Evolutionary conservation across 768 basidiomycete genomes (phyloP).

Genomic region (Amanita thiersii): DNA sequence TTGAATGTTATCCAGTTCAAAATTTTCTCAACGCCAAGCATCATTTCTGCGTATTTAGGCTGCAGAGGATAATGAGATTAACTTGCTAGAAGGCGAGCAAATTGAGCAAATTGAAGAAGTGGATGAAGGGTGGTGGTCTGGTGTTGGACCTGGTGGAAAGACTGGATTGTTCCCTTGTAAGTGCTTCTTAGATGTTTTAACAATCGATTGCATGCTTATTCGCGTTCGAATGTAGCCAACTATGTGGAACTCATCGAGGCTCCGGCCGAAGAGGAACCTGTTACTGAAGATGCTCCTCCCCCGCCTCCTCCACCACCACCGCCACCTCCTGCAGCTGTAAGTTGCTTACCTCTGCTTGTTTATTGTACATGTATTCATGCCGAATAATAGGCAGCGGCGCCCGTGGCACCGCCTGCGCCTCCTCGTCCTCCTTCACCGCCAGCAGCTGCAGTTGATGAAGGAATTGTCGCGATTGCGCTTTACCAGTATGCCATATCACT

Average conservation of each 20-base stretch:
- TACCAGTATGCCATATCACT: constrained; percentile 50
- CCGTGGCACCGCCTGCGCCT: constrained; percentile 34
- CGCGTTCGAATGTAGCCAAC: constrained; percentile 43
- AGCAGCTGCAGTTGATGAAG: constrained; percentile 45
- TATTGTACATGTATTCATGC: not conserved
- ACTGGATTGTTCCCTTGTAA: constrained; percentile 80
- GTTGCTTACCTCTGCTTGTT: constrained; percentile 10
- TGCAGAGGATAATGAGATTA: constrained; percentile 82
- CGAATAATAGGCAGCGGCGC: constrained; percentile 17
- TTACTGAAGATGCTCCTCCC: constrained; percentile 32
- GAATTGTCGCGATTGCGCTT: constrained; percentile 52
- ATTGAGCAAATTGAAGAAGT: constrained; percentile 79
- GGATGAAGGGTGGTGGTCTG: constrained; percentile 92
- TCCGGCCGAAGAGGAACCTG: constrained; percentile 25
- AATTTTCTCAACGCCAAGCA: not conserved
- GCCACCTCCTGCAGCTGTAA: constrained; percentile 31
- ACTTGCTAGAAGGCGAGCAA: constrained; percentile 69
- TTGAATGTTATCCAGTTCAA: not conserved
- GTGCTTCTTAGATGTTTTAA: constrained; percentile 14
- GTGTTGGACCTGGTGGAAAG: constrained; percentile 62
- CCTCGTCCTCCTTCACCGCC: constrained; percentile 36
- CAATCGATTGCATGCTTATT: not conserved
- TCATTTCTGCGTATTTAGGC: constrained; percentile 33
- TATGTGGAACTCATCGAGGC: constrained; percentile 75
- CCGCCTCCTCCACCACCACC: constrained; percentile 46